These are phyloP conservation scores for Yamadazyma dushanensis DNA, from an alignment of 1,139 yeast species.

Conservation along the genomic window DNA sequence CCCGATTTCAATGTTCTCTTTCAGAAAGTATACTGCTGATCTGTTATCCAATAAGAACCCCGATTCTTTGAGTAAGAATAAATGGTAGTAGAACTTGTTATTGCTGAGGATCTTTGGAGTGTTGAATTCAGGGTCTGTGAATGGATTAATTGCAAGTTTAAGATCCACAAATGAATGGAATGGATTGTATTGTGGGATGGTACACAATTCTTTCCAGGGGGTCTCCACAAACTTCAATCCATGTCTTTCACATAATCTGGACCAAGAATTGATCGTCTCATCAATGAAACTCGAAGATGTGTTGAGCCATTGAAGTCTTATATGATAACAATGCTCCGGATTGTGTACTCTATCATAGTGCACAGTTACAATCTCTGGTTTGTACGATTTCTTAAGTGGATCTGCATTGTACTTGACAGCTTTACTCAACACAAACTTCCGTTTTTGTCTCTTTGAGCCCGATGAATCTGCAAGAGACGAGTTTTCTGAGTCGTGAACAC, in stretches of 20 bases:
- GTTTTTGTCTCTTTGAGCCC: constrained; percentile 20
- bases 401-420: constrained; percentile 76
- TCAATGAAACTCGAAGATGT: constrained; percentile 89
- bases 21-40: constrained; percentile 62
- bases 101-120: constrained; percentile 45
- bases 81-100: constrained; percentile 61
- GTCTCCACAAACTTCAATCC: constrained; percentile 89
- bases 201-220: constrained; percentile 86
- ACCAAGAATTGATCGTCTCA: constrained; percentile 80
- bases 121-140: constrained; percentile 58
- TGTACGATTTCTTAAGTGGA: constrained; percentile 65
- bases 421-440: constrained; percentile 50
- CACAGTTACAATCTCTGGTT: constrained; percentile 76
- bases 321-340: constrained; percentile 92
- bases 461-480: constrained; percentile 37
- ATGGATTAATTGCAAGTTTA: constrained; percentile 64
- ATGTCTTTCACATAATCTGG: constrained; percentile 79
- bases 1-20: constrained; percentile 53
- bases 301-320: constrained; percentile 89
- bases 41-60: constrained; percentile 84
- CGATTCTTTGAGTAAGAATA: constrained; percentile 60
- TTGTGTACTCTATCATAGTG: constrained; percentile 92
- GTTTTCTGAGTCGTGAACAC: constrained; percentile 25
- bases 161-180: constrained; percentile 83
- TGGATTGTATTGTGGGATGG: constrained; percentile 75